These are phyloP conservation scores for Didymella arachidicola DNA, from an alignment of 2,329 filamentous ascomycete genomes.

Conservation along the genomic window DNA sequence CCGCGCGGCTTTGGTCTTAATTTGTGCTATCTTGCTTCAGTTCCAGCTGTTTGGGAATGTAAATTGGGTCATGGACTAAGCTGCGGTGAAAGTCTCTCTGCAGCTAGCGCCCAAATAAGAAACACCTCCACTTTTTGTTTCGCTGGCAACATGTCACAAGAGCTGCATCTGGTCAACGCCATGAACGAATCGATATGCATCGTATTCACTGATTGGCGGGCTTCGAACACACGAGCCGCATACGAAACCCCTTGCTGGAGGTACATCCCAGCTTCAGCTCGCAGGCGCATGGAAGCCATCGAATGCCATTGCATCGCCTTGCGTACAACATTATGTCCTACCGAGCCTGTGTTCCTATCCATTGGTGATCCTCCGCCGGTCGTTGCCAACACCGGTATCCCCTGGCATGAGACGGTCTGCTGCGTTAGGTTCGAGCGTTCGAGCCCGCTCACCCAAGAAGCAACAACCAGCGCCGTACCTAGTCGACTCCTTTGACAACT, in stretches of 20 bases:
- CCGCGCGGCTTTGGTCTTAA: conserved; percentile 2
- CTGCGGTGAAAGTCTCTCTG: conserved; percentile 7
- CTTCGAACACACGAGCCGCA: conserved; percentile 12
- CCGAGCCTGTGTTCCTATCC: conserved; percentile 16
- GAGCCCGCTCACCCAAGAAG: conserved; percentile 5
- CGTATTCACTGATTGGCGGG: conserved; percentile 11
- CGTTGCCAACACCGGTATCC: conserved; percentile 5
- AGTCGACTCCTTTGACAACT: conserved; percentile 12
- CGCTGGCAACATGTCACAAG: conserved; percentile 20
- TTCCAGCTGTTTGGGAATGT: conserved; percentile 13
- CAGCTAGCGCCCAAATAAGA: conserved; percentile 6
- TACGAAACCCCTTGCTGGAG: conserved; percentile 18
- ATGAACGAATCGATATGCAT: conserved; percentile 10
- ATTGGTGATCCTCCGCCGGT: conserved; percentile 9
- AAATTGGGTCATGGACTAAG: conserved; percentile 1
- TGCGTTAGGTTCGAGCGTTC: conserved; percentile 6
- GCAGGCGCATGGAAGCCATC: conserved; percentile 14
- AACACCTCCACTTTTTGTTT: conserved; percentile 12
- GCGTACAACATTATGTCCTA: conserved; percentile 18
- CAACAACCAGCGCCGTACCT: conserved; percentile 15
- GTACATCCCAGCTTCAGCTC: conserved; percentile 16
- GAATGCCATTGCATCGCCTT: conserved; percentile 17
- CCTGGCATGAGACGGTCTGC: conserved; percentile 4
- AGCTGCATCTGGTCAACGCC: conserved; percentile 13
- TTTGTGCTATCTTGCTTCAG: conserved; percentile 1